Evolutionary conservation across 2,329 filamentous ascomycete species (phyloP), one percentile per base, ranked within the genome.

Genomic region (Trichoderma lentiforme): DNA sequence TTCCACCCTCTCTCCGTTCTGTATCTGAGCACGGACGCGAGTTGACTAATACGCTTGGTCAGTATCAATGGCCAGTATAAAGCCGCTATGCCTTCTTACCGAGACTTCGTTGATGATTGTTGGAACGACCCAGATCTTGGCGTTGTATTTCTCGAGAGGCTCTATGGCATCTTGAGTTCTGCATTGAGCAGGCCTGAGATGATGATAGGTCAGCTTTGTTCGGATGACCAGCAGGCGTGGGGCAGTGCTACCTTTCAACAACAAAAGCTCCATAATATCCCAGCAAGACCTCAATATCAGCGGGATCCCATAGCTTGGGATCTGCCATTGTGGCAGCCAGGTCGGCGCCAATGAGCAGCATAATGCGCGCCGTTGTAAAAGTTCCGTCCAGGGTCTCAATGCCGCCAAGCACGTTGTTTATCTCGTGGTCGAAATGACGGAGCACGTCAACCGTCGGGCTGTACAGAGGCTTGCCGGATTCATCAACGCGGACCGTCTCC

Each of bases 211-310:
- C 53, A 70, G 66, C 36, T 1, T 51, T 51, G 14, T 26, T n/a
- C n/a, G 21, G 2, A 8, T 12, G n/a, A n/a, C n/a, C 28, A 18
- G 21, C 1, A n/a, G 8, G 28, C 2, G 26, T 11, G 6, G 28
- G 6, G 14, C 1, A 32, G 8, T 2, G 28, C 18, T 70, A 70
- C 66, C 66, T 89, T 84, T 97, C 92, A 21, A 95, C 88, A 73
- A 94, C 92, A 79, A 95, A 93, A 24, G 91, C 89, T 62, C 92
- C 92, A 78, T 92, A 97, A 78, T 90, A 87, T 53, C 92, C 91
- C 28, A 97, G 84, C 73, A 97, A 97, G 76, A 95, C 92, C 76
- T 95, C 91, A 71, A 97, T 83, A 86, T 97, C 94, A 74, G 91
- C 88, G 56, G 89, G 86, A 66, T 90, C 91, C 94, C 94, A 97